Evolutionary conservation across 208 protist genomes (phyloP), one percentile per base, ranked within the genome.

Genomic region (Acanthamoeba rhysodes): DNA sequence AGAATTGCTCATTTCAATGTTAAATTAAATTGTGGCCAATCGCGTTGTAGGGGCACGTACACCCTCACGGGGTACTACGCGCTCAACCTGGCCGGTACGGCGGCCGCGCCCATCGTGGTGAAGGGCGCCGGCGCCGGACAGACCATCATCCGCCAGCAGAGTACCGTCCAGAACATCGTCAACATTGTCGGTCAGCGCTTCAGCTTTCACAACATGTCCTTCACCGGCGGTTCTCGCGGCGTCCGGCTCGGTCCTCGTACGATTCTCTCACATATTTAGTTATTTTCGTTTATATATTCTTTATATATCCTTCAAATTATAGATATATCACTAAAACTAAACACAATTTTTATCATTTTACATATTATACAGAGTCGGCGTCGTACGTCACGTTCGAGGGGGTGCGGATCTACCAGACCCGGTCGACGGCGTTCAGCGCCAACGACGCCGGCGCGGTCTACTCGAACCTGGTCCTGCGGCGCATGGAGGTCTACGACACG

Each of bases 401-500:
- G 20, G 74, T 84, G 24, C 20, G 5, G 10, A 84, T 84, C 74
- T 27, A 55, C 74, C 20, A 84, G 0, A 84, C 74, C 18, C n/a
- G 4, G 20, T 2, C 20, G 7, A 84, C 74, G 6, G 74, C 37
- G 2, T 84, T 84, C 45, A 84, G 74, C 37, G 74, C 74, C 37
- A 84, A 84, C 37, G 74, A 84, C 32, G 74, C 74, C 20, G 29
- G 37, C 4, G 22, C 10, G 0, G 1, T 50, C 74, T 84, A 84
- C 74, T 18, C 34, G 20, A 50, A 45, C 45, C 74, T 84, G n/a
- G 32, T 34, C 6, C 74, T 84, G 41, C 12, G 74, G 37, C 74
- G 74, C 45, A 84, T 84, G 74, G 74, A 84, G 74, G 22, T 84
- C 18, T 84, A 84, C 74, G 29, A 84, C 74, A 84, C 74, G 10